Evolutionary conservation across 768 basidiomycete genomes (phyloP).

Genomic region (Mycena latifolia): DNA sequence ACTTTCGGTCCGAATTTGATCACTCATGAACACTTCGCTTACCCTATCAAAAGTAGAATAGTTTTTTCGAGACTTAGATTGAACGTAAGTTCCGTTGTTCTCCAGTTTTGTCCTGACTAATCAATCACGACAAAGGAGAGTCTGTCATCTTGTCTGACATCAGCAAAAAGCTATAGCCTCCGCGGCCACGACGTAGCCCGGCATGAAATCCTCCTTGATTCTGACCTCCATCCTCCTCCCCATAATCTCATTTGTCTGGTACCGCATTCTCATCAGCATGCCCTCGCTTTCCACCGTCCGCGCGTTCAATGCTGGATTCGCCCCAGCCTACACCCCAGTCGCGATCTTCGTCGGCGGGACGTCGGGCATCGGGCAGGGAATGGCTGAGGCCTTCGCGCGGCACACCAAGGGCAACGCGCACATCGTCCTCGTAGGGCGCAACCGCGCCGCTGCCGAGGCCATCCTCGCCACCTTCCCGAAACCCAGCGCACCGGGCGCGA

Average conservation of each 20-base stretch:
- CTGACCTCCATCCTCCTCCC: slow-evolving; percentile 23
- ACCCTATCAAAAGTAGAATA: no score
- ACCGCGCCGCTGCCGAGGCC: slow-evolving; percentile 58
- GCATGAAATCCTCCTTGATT: slow-evolving; percentile 1
- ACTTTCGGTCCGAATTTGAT: no score
- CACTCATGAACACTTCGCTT: no score
- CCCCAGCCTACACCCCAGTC: slow-evolving; percentile 40
- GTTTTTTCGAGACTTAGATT: no score
- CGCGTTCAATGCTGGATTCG: slow-evolving; percentile 47
- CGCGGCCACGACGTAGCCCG: no score
- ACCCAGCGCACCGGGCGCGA: slow-evolving; percentile 37
- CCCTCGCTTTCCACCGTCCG: slow-evolving; percentile 46
- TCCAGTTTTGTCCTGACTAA: no score
- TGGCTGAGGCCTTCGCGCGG: slow-evolving; percentile 59
- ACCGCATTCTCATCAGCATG: slow-evolving; percentile 35
- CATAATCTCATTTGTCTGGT: slow-evolving; percentile 16
- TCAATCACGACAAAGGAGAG: no score
- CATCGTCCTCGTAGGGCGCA: slow-evolving; percentile 67
- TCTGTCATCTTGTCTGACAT: no score
- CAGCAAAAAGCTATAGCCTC: no score
- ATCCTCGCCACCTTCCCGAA: slow-evolving; percentile 59
- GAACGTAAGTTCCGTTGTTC: no score
- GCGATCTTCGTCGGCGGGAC: slow-evolving; percentile 61
- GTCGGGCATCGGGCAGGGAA: slow-evolving; percentile 61
- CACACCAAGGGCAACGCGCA: slow-evolving; percentile 63